Evolutionary conservation across 148 eudicot genomes (phyloP).

Genomic region (Amaranthus palmeri): DNA sequence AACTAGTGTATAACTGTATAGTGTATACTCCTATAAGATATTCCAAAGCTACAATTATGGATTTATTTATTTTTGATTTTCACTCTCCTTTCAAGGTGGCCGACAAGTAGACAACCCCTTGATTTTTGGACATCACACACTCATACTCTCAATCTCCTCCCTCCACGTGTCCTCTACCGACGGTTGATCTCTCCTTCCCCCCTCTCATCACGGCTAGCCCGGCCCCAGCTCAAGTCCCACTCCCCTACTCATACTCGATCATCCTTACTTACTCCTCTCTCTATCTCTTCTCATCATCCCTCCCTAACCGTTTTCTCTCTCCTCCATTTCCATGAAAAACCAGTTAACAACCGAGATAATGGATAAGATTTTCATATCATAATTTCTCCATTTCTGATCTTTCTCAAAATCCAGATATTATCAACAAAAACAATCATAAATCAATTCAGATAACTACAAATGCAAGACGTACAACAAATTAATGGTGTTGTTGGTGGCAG

Average conservation of each 20-base stretch:
- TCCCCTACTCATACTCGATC: slow-evolving; percentile 1
- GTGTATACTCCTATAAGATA: too few species aligned
- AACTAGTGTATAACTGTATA: too few species aligned
- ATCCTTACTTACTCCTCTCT: neutral
- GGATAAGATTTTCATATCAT: slow-evolving; percentile 6
- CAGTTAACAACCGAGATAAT: slow-evolving; percentile 5
- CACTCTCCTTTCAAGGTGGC: slow-evolving; percentile 11
- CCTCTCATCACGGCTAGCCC: slow-evolving; percentile 13
- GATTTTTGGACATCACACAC: slow-evolving; percentile 14
- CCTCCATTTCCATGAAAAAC: neutral
- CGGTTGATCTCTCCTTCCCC: neutral
- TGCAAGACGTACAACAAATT: slow-evolving; percentile 18
- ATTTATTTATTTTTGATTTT: neutral
- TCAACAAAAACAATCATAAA: neutral
- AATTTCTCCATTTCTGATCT: slow-evolving; percentile 6
- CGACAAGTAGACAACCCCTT: slow-evolving; percentile 26
- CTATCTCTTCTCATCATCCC: slow-evolving; percentile 15
- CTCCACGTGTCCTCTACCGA: slow-evolving; percentile 15
- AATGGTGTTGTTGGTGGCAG: neutral
- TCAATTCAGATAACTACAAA: neutral
- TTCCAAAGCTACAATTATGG: too few species aligned
- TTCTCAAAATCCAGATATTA: neutral
- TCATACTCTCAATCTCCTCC: neutral
- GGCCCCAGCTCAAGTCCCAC: slow-evolving; percentile 4
- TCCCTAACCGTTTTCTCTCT: neutral